A percentile compares a stretch with the other conserved stretches of the same genome.
Evolutionary conservation across 176 grass and related monocot species (phyloP).

Genomic region (Oryza nivara): DNA sequence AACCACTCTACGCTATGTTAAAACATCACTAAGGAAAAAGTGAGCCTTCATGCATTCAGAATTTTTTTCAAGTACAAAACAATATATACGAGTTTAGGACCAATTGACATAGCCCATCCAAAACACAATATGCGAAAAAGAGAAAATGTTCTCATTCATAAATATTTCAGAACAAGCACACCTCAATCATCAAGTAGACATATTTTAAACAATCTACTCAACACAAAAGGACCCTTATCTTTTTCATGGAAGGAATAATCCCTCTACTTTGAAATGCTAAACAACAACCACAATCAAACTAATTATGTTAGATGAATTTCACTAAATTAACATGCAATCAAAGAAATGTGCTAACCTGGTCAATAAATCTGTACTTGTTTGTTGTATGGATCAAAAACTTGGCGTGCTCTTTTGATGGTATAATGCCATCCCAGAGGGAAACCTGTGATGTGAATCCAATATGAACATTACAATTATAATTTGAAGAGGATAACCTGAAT

Average conservation of each 20-base stretch:
- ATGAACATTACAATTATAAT: background rate
- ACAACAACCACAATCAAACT: background rate
- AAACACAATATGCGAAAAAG: slow-evolving; percentile 7
- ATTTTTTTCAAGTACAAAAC: background rate
- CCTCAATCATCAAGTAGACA: background rate
- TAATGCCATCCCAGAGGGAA: slow-evolving; percentile 99
- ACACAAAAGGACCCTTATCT: background rate
- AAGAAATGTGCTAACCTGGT: slow-evolving; percentile 67
- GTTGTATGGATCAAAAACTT: slow-evolving; percentile 96
- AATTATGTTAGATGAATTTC: background rate
- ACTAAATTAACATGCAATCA: slow-evolving; percentile 19
- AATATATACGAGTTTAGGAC: background rate
- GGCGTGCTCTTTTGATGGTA: slow-evolving; percentile 86
- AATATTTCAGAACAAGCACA: background rate
- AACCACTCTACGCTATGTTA: background rate
- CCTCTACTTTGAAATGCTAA: background rate
- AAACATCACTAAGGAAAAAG: background rate
- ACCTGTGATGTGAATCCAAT: slow-evolving; percentile 54
- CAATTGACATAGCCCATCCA: background rate
- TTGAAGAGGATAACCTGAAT: background rate
- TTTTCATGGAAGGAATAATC: background rate
- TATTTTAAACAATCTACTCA: background rate
- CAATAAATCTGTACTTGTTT: slow-evolving; percentile 97
- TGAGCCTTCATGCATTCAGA: background rate
- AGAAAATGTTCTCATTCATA: background rate